Conservation (phyloP, 495 filamentous ascomycete species). For the Lepraria neglecta region DNA sequence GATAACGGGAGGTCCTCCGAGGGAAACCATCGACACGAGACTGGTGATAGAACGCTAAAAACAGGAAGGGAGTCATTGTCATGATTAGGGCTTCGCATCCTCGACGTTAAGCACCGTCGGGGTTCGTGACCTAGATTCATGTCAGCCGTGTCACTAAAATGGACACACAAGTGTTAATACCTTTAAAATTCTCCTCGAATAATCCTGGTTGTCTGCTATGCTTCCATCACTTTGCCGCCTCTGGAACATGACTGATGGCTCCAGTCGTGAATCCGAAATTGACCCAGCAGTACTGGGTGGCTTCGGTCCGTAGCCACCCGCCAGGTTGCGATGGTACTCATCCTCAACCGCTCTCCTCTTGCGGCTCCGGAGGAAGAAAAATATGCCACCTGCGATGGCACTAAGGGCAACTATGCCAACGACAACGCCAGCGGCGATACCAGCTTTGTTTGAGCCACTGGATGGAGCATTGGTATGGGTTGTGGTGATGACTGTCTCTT, state of each 20-base stretch:
- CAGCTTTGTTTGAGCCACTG: constrained; percentile 55
- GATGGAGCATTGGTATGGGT: constrained; percentile 13
- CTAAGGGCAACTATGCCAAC: constrained; percentile 69
- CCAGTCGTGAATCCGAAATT: constrained; percentile 76
- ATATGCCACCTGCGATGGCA: constrained; percentile 58
- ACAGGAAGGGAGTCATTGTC: constrained; percentile 7
- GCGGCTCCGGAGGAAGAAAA: constrained; percentile 70
- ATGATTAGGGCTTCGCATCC: constrained; percentile 7
- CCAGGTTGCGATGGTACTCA: constrained; percentile 66
- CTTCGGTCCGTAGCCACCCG: constrained; percentile 57
- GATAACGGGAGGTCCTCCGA: not conserved
- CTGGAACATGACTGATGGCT: constrained; percentile 76
- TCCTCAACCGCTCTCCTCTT: constrained; percentile 68
- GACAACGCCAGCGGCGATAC: constrained; percentile 83
- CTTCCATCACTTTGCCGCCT: constrained; percentile 90
- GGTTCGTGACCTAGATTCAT: constrained; percentile 43
- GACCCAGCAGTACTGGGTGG: constrained; percentile 55
- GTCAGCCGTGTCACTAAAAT: constrained; percentile 12
- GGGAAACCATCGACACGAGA: not conserved
- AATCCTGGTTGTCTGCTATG: constrained; percentile 96
- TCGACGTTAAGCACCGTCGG: constrained; percentile 31
- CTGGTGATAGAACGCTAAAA: constrained; percentile 9
- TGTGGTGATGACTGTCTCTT: constrained; percentile 22
- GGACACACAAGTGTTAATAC: constrained; percentile 43
- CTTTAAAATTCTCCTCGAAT: constrained; percentile 91